These are phyloP conservation scores for Stentor roeselii DNA, from an alignment of 73 alveolate species.

Conservation along the genomic window DNA sequence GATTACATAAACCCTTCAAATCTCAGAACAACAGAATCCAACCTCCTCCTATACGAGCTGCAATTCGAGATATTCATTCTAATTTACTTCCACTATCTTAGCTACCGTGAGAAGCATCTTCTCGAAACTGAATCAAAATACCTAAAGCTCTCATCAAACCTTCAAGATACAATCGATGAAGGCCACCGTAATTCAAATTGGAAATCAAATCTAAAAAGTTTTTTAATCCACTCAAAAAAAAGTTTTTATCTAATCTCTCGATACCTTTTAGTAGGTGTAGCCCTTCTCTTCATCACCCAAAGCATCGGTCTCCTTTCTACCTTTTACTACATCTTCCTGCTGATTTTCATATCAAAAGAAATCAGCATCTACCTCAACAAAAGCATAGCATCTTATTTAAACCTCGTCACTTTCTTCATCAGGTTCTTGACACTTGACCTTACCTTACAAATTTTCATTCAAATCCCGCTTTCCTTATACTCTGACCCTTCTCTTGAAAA, in stretches of 20 bases:
- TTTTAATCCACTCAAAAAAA: too few relatives aligned
- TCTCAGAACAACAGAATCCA: too few relatives aligned
- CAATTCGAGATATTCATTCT: not conserved
- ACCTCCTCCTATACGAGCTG: not conserved
- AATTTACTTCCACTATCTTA: too few relatives aligned
- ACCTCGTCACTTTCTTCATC: not conserved
- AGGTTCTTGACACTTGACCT: not conserved
- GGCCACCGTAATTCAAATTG: too few relatives aligned
- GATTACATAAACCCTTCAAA: too few relatives aligned
- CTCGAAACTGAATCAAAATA: too few relatives aligned
- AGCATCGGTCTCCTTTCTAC: not conserved
- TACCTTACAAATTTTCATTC: not conserved
- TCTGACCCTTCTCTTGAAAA: not conserved
- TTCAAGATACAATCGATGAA: too few relatives aligned
- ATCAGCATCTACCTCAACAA: not conserved
- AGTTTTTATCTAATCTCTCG: not conserved
- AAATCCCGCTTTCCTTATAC: not conserved
- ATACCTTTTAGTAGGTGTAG: not conserved
- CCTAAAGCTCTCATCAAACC: too few relatives aligned
- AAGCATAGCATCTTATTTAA: not conserved
- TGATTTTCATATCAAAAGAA: not conserved
- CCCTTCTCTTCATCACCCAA: conserved; percentile 8
- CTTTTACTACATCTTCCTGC: not conserved
- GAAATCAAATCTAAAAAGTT: too few relatives aligned
- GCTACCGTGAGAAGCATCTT: not conserved